Base-by-base conservation (phyloP, 805 yeast species). In the Candida taoyuanica region DNA sequence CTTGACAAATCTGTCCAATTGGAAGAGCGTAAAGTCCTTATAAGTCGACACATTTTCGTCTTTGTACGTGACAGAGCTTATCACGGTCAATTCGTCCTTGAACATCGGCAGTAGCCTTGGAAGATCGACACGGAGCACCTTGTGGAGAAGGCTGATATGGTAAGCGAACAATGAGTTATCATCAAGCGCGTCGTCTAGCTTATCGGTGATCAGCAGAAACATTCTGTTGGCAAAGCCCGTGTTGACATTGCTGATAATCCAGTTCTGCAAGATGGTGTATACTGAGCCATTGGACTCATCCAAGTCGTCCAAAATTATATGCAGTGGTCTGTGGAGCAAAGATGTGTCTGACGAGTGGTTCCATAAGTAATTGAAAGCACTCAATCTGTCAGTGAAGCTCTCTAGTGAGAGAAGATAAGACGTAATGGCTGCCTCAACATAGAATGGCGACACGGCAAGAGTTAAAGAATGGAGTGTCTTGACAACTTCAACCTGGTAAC, bases 401-500 rank as follows among this genome's bases (percentile, higher is more conserved):
- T 60, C 44, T 6, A 66, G 56, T 4, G 68, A 54, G 12, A 79
- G 52, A 21, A 85, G 68, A 33, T 77, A 67, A 2, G 73, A 64
- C 0, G 85, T 65, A 3, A 89, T 46, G 0, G 86, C 83, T 1
- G 95, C 91, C 50, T 88, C 95, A 18, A 88, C 70, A 43, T 74
- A 71, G 33, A 72, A 62, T 2, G 70, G 52, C 12, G 76, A 75
- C 18, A 73, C 67, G 15, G 70, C 62, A n/a, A 71, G 58, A 28
- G 77, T 80, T 35, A 91, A 60, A 5, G 70, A 65, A 67, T 85
- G 81, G 2, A 89, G 65, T 17, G 75, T 66, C 36, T 73, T 75
- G 1, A 83, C 85, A 0, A 83, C 71, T 49, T 85, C 94, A 1
- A 82, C 80, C 52, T 86, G 95, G 40, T 70, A 67, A 33, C 63